Evolutionary conservation across 441 rosid species (phyloP).

Genomic region (Adansonia madagascariensis): DNA sequence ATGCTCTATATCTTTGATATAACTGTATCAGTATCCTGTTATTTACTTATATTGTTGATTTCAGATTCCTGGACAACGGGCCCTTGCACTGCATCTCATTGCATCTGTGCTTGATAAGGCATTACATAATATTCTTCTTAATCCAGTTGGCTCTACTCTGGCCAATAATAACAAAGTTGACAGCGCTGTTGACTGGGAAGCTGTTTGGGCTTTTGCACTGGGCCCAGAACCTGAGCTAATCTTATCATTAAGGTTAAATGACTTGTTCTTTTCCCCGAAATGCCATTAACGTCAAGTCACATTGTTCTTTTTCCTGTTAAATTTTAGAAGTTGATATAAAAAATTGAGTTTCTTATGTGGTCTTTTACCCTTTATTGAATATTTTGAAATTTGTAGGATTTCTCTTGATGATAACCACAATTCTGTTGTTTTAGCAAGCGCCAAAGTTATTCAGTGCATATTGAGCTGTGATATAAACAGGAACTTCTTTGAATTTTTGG

Average conservation of each 20-base stretch:
- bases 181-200: constrained; percentile 76
- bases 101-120: constrained; percentile 81
- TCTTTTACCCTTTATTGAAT: constrained; percentile 19
- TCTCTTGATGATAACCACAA: constrained; percentile 87
- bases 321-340: constrained; percentile 6
- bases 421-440: constrained; percentile 78
- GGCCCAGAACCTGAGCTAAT: constrained; percentile 97
- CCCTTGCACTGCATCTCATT: constrained; percentile 76
- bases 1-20: constrained; percentile 13
- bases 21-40: background rate
- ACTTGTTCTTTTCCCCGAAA: background rate
- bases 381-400: constrained; percentile 54
- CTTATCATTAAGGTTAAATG: constrained; percentile 67
- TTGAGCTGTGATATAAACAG: constrained; percentile 76
- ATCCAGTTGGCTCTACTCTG: constrained; percentile 47
- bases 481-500: constrained; percentile 62
- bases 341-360: background rate
- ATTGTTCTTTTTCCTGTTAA: background rate
- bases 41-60: constrained; percentile 33
- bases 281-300: background rate
- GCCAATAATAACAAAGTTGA: constrained; percentile 38
- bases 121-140: constrained; percentile 47
- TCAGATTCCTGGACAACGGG: constrained; percentile 89
- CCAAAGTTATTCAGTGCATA: constrained; percentile 63
- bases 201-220: constrained; percentile 92